Evolutionary conservation across 2,329 filamentous ascomycete species (phyloP), one percentile per base, ranked within the genome.

Genomic region (Tolypocladium inflatum): DNA sequence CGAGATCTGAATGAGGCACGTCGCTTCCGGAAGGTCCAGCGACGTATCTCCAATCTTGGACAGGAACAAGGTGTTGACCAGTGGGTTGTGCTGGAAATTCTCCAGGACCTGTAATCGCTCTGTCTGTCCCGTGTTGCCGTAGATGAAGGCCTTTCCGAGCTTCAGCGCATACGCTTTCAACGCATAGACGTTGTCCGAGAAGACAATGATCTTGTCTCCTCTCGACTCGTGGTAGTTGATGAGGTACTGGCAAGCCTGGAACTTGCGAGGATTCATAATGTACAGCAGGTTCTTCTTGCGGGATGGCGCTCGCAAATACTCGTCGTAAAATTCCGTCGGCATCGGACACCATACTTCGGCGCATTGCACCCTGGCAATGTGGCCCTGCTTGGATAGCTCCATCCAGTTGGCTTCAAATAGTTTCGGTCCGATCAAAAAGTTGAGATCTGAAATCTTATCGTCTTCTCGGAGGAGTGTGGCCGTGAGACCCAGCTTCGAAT

Each of bases 371-470:
- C 91, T 88, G 41, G 94, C 94, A 71, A 99, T 99, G 69, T 97
- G 92, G 0, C 94, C 94, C 73, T 97, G 91, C 67, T 97, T 90
- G 1, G 93, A 94, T 45, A 99, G 82, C 72, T 99, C 94, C 86
- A 97, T 96, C 94, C 94, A 99, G 71, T 99, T 99, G 35, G 94
- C 94, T 73, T 99, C 94, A 70, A 96, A 99, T 0, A 99, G 79
- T 72, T 99, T 99, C 0, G 94, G 94, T 0, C 94, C 94, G 67
- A 99, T 97, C 59, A 99, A 76, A 70, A 97, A 99, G 72, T 99
- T 99, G 52, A 99, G 75, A 78, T 97, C 92, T 33, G 90, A 90
- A 69, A 99, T 99, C 76, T 97, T 97, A 78, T 99, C 93, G 68
- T 99, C 94, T 74, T 99, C 94, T 77, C 94, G 85, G 19, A 99